Evolutionary conservation across 768 basidiomycete genomes (phyloP), one percentile per base, ranked within the genome.

Genomic region (Pisolithus marmoratus): DNA sequence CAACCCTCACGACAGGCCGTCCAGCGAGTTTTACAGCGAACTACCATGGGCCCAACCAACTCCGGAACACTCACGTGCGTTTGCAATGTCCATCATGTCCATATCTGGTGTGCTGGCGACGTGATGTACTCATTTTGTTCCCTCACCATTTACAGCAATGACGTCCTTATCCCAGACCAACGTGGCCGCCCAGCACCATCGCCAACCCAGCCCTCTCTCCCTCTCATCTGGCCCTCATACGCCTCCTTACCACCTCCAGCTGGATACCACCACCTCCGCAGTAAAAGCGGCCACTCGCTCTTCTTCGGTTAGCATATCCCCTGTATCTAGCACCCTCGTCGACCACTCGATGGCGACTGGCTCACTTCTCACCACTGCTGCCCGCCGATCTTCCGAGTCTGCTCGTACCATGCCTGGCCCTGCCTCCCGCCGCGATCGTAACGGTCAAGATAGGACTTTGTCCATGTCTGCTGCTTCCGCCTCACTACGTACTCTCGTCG

Each of bases 371-470:
- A 23, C 15, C 20, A 24, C 54, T 19, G 43, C 70, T 11, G 66
- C 73, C 26, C 71, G 89, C 43, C 78, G 83, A 52, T 90, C 87
- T 4, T 82, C 83, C 6, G 90, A 92, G 55, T 87, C 88, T 8
- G 58, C 77, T 22, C 79, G 80, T 53, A 83, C 83, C 2, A 71
- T 82, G 43, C 83, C 85, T 23, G 76, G 74, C 31, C 55, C 67
- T 22, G 69, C 66, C 3, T 72, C 78, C 54, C 80, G 82, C 51
- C 79, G 83, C 44, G 83, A 87, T 58, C 82, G 83, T 50, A 63
- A 70, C 3, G 59, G 70, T 4, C 84, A 85, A 58, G 87, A 90
- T 70, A 82, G 90, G 26, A 73, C 88, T 44, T 77, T 90, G 72
- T 90, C 87, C 49, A 80, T 90, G 75, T 87, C 86, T 27, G 80